Evolutionary conservation across 768 basidiomycete species (phyloP), one percentile per base, ranked within the genome.

Genomic region (Leccinum longicurvipes): DNA sequence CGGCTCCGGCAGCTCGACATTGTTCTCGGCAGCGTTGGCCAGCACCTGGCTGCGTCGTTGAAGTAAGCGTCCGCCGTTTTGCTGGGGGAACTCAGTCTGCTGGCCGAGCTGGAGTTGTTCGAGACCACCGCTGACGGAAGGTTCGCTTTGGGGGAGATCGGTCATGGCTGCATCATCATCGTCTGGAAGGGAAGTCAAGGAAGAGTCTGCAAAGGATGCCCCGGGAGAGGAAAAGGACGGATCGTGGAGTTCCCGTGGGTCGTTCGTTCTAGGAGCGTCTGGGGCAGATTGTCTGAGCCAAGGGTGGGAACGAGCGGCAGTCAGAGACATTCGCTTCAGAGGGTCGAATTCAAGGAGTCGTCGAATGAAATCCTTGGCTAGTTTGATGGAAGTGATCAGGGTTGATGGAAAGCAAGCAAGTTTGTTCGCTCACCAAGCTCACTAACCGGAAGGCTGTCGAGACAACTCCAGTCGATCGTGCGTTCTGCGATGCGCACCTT

Each of bases 331-430:
- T n/a, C 95, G 85, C 14, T 67, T 58, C 1, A 59, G 60, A 0
- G 93, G 91, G 53, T 90, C 77, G 34, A 76, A 74, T 50, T 82
- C 78, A 15, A 98, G 80, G 10, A 98, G 80, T 3, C 70, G 61
- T 2, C 69, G 68, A 50, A 96, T 79, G 66, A 98, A 96, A 58
- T 84, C 76, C 50, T 78, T 69, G 2, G 77, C 93, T 88, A 60
- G 10, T 25, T 61, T 86, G 84, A 62, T 14, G 31, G n/a, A 19
- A 46, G 28, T 36, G 29, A 36, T 50, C 46, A 63, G 50, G 45
- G 50, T 28, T 25, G 47, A 12, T 41, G 5, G 31, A 17, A 10
- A 47, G 8, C 42, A 31, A 25, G 27, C 10, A 42, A 28, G 23
- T 11, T 27, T 24, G 19, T 28, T 12, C 42, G 39, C 80, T 56